Conservation (phyloP, 1,139 yeast genomes). For the Yamadazyma friedrichii region DNA sequence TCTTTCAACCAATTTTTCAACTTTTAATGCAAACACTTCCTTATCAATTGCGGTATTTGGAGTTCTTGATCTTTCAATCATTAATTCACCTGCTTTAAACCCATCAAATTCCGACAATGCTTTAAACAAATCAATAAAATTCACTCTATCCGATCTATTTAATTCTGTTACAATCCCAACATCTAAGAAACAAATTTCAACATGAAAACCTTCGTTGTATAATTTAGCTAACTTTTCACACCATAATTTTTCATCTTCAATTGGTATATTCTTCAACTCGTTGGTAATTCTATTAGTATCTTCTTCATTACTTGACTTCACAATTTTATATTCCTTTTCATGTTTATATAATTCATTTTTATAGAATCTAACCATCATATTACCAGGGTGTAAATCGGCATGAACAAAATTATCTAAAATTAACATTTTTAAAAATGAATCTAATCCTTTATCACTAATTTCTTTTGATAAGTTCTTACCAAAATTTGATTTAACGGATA, state of each 20-base stretch:
- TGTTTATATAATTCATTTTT: conserved; percentile 47
- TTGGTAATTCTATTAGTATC: conserved; percentile 51
- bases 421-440: conserved; percentile 89
- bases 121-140: conserved; percentile 85
- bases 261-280: conserved; percentile 37
- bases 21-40: conserved; percentile 84
- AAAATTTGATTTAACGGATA: conserved; percentile 42
- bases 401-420: conserved; percentile 91
- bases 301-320: conserved; percentile 41
- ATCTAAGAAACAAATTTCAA: conserved; percentile 88
- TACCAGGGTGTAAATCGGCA: conserved; percentile 96
- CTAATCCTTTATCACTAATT: conserved; percentile 83
- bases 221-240: conserved; percentile 47
- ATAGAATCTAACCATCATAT: conserved; percentile 78
- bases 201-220: conserved; percentile 65
- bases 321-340: conserved; percentile 48
- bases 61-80: conserved; percentile 91
- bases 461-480: conserved; percentile 64
- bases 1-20: conserved; percentile 74
- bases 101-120: conserved; percentile 93
- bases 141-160: conserved; percentile 70
- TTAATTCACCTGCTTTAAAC: conserved; percentile 87
- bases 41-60: conserved; percentile 87
- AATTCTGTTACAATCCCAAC: conserved; percentile 92
- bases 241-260: conserved; percentile 47